Evolutionary conservation across 768 basidiomycete species (phyloP).

Genomic region (Tylopilus sp.): DNA sequence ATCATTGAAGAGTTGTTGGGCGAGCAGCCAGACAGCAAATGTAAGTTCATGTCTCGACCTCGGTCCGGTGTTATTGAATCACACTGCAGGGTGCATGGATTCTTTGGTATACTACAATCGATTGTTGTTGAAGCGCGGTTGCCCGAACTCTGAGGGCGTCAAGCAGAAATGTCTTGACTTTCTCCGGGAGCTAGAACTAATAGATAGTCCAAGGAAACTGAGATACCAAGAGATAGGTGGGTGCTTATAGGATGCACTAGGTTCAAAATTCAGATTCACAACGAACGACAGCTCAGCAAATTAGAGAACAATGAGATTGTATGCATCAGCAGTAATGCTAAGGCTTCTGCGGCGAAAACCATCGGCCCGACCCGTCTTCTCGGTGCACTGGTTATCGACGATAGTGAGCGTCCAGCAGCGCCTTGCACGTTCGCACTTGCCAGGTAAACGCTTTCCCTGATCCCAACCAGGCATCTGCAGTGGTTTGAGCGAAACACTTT

Average conservation of each 20-base stretch:
- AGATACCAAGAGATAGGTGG: slow-evolving; percentile 70
- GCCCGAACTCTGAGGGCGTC: slow-evolving; percentile 36
- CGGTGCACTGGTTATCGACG: no score
- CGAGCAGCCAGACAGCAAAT: slow-evolving; percentile 92
- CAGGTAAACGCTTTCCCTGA: no score
- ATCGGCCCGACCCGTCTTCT: neutral
- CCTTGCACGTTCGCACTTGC: no score
- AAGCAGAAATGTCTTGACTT: slow-evolving; percentile 47
- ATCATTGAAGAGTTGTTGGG: slow-evolving; percentile 81
- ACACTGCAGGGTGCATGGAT: slow-evolving; percentile 83
- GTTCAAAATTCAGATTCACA: neutral
- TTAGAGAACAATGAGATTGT: slow-evolving; percentile 4
- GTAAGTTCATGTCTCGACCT: slow-evolving; percentile 40
- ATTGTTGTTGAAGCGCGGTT: slow-evolving; percentile 54
- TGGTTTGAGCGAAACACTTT: no score
- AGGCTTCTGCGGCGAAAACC: neutral
- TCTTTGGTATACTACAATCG: slow-evolving; percentile 82
- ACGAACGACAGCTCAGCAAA: slow-evolving; percentile 23
- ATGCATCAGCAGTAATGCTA: neutral
- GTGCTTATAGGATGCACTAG: slow-evolving; percentile 11
- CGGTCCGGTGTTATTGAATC: neutral
- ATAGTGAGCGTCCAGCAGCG: neutral
- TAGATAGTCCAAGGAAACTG: slow-evolving; percentile 63
- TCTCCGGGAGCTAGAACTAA: slow-evolving; percentile 49
- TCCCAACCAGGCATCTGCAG: no score